These are phyloP conservation scores for Sporothrix inflata DNA, from an alignment of 2,329 filamentous ascomycete species.

Conservation along the genomic window DNA sequence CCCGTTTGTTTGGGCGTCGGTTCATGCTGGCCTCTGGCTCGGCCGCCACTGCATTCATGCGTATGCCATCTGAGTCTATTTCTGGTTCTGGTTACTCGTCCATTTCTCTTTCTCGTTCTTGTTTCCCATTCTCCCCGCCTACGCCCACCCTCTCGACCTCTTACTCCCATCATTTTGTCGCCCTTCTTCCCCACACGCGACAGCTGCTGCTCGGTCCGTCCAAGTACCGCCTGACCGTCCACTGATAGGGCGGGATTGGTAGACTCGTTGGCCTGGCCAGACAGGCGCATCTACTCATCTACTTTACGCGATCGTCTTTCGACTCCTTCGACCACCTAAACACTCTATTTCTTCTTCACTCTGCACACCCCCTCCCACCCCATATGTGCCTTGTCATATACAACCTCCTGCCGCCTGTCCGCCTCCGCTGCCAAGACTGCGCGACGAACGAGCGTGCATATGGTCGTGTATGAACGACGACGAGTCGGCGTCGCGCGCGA, in stretches of 20 bases:
- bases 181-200: constrained; percentile 36
- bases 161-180: not conserved
- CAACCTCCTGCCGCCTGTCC: constrained; percentile 26
- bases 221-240: constrained; percentile 42
- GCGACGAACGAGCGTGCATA: constrained; percentile 37
- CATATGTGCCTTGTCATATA: constrained; percentile 28
- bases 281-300: not conserved
- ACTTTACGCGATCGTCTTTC: not conserved
- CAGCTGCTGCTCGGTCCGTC: constrained; percentile 43
- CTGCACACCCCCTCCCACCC: not conserved
- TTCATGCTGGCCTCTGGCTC: constrained; percentile 40
- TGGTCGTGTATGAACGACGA: constrained; percentile 40
- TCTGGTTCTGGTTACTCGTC: constrained; percentile 30
- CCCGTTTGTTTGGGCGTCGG: constrained; percentile 44
- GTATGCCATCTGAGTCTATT: constrained; percentile 38
- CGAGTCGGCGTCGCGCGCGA: not conserved
- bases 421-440: constrained; percentile 40
- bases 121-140: not conserved
- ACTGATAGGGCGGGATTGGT: constrained; percentile 5
- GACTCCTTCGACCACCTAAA: not conserved
- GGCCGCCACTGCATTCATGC: constrained; percentile 44
- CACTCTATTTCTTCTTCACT: not conserved
- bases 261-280: not conserved
- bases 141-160: not conserved
- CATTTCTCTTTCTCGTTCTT: constrained; percentile 40